Evolutionary conservation across 2,329 filamentous ascomycete species (phyloP).

Genomic region (Chrysosporium queenslandicum): DNA sequence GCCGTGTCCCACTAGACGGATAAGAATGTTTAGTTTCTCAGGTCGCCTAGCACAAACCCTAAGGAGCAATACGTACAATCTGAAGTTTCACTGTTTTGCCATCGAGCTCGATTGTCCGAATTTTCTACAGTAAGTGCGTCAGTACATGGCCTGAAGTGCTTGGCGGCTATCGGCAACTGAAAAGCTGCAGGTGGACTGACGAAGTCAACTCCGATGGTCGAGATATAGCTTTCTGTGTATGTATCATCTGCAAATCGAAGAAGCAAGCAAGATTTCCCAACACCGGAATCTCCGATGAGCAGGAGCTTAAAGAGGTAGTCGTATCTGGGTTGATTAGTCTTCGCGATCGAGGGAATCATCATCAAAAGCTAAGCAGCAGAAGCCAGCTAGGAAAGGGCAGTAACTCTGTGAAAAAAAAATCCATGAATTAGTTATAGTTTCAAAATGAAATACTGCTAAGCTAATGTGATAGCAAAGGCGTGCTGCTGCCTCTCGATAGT

Average conservation of each 20-base stretch:
- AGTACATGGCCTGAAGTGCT: constrained; percentile 7
- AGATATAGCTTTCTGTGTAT: constrained; percentile 99
- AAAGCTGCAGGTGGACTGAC: constrained; percentile 47
- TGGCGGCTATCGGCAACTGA: background rate
- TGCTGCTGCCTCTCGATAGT: background rate
- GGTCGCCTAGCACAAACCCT: background rate
- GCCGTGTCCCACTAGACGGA: constrained; percentile 87
- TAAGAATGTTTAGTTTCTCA: background rate
- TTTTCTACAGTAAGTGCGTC: constrained; percentile 59
- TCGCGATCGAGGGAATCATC: background rate
- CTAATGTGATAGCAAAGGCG: background rate
- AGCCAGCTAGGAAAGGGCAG: background rate
- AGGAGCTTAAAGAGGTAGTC: constrained; percentile 99
- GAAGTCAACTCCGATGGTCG: constrained; percentile 98
- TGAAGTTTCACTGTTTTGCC: constrained; percentile 99
- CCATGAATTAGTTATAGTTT: background rate
- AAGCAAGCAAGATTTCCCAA: constrained; percentile 98
- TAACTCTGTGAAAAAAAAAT: constrained; percentile 3
- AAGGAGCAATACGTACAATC: constrained; percentile 60
- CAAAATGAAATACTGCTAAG: background rate
- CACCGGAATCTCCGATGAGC: constrained; percentile 99
- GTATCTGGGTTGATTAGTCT: constrained; percentile 58
- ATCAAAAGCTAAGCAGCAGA: background rate
- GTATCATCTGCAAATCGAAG: constrained; percentile 97
- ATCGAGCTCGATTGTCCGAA: constrained; percentile 97